Evolutionary conservation across 2,329 filamentous ascomycete species (phyloP).

Genomic region (Trichophyton verrucosum): DNA sequence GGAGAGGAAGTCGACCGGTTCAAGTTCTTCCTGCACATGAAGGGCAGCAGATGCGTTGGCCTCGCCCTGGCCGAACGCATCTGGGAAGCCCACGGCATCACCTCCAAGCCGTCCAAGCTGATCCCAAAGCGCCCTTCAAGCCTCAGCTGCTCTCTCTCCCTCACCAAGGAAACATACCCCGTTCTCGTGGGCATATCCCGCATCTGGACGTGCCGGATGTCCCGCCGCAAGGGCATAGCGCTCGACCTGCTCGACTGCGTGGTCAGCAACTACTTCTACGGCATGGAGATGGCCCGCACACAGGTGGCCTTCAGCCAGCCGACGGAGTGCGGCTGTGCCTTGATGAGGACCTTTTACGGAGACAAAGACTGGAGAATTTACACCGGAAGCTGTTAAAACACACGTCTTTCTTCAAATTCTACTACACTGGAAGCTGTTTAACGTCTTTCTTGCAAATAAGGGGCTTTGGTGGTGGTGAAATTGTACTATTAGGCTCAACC

Average conservation of each 20-base stretch:
- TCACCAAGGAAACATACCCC: conserved; percentile 31
- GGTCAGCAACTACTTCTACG: conserved; percentile 43
- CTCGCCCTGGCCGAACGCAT: conserved; percentile 51
- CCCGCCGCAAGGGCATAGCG: conserved; percentile 46
- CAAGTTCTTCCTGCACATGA: conserved; percentile 51
- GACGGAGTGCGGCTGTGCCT: conserved; percentile 46
- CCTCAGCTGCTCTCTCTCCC: conserved; percentile 34
- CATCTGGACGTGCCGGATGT: conserved; percentile 50
- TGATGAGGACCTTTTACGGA: conserved; percentile 49
- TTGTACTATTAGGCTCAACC: background rate
- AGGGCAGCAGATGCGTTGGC: conserved; percentile 49
- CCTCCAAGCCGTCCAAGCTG: conserved; percentile 13
- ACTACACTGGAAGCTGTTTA: too few species aligned
- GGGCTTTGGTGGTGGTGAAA: background rate
- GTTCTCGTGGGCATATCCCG: conserved; percentile 51
- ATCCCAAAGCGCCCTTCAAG: conserved; percentile 10
- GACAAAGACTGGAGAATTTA: conserved; percentile 50
- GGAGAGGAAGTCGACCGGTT: conserved; percentile 38
- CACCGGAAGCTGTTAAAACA: conserved; percentile 27
- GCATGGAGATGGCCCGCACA: conserved; percentile 42
- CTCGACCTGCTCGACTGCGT: conserved; percentile 45
- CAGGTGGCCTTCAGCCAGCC: conserved; percentile 53
- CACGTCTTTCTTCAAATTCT: too few species aligned
- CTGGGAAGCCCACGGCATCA: conserved; percentile 37
- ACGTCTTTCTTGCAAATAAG: too few species aligned